Evolutionary conservation across 164 flowering plant genomes (phyloP).

Genomic region (Cinnamomum micranthum): DNA sequence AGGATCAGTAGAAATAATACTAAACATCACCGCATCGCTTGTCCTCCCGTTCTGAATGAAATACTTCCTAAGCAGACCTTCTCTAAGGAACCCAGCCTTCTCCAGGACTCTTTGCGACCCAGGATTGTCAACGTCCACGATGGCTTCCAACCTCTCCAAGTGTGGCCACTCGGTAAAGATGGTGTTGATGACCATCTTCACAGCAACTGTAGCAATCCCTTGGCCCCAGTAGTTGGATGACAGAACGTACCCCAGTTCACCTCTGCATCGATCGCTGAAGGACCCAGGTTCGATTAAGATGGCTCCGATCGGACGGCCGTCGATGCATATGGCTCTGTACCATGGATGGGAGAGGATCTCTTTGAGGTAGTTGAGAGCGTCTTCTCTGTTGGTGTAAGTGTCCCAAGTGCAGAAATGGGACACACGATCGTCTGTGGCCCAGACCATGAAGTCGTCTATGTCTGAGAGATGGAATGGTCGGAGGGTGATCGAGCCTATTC

Average conservation of each 20-base stretch:
- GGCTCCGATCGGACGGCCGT: slow-evolving; percentile 44
- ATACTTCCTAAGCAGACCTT: slow-evolving; percentile 40
- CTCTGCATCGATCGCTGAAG: slow-evolving; percentile 36
- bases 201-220: slow-evolving; percentile 63
- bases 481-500: slow-evolving; percentile 17
- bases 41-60: slow-evolving; percentile 33
- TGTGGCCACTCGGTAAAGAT: slow-evolving; percentile 55
- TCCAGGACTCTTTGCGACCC: slow-evolving; percentile 68
- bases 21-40: slow-evolving; percentile 53
- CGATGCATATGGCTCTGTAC: slow-evolving; percentile 56
- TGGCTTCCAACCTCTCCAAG: slow-evolving; percentile 64
- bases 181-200: slow-evolving; percentile 39
- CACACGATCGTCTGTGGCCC: slow-evolving; percentile 36
- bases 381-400: slow-evolving; percentile 40
- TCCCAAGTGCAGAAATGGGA: slow-evolving; percentile 36
- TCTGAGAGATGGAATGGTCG: slow-evolving; percentile 30
- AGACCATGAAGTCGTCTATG: slow-evolving; percentile 40
- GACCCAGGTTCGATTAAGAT: slow-evolving; percentile 27
- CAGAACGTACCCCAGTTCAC: slow-evolving; percentile 59
- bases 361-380: slow-evolving; percentile 30
- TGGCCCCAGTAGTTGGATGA: slow-evolving; percentile 61
- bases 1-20: slow-evolving; percentile 43
- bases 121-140: slow-evolving; percentile 56
- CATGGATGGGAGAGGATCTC: slow-evolving; percentile 47
- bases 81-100: slow-evolving; percentile 47